Conservation (phyloP, 139 green algal species). For the Chlorella sp. region DNA sequence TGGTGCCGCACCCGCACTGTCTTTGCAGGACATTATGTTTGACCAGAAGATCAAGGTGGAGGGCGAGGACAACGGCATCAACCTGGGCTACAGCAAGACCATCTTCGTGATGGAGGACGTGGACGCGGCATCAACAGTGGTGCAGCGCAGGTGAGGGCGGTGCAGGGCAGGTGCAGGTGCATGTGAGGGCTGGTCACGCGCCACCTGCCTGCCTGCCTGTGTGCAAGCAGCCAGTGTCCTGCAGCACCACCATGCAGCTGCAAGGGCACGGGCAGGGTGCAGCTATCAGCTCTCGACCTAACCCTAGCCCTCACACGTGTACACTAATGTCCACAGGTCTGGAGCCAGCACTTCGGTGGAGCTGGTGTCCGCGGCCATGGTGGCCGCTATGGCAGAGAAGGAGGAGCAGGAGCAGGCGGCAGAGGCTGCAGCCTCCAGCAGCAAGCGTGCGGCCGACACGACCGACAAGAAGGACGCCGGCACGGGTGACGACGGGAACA, state of each 20-base stretch:
- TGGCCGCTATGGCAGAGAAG: background rate
- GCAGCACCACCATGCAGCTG: no score
- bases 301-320: background rate
- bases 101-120: constrained; percentile 54
- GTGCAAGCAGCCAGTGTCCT: no score
- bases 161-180: no score
- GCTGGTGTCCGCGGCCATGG: background rate
- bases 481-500: background rate
- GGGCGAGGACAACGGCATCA: constrained; percentile 12
- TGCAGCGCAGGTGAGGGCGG: constrained; percentile 10
- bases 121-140: constrained; percentile 26
- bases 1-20: no score
- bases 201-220: no score
- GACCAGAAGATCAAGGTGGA: constrained; percentile 32
- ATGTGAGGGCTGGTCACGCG: no score
- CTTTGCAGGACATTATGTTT: constrained; percentile 38
- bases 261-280: no score
- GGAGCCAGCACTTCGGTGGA: background rate
- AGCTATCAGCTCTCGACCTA: no score
- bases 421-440: background rate
- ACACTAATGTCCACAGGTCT: background rate
- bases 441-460: background rate
- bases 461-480: background rate
- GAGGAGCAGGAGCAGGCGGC: constrained; percentile 2
- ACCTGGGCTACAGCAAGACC: constrained; percentile 27